Evolutionary conservation across 2,329 filamentous ascomycete genomes (phyloP).

Genomic region (Pseudofabraea citricarpa): DNA sequence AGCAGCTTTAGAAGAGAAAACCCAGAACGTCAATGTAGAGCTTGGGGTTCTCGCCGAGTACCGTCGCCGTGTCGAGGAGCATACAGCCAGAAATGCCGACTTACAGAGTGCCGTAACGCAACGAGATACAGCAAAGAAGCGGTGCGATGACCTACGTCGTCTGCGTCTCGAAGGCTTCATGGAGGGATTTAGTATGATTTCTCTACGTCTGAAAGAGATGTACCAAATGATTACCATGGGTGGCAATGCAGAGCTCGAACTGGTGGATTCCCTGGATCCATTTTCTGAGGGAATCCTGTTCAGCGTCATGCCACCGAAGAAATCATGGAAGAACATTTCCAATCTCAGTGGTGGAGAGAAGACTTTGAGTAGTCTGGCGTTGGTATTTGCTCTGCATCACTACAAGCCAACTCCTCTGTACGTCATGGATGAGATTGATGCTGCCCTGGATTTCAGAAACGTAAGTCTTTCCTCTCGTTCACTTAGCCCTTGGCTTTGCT

Average conservation of each 20-base stretch:
- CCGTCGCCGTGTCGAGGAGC: conserved; percentile 77
- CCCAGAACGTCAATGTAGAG: conserved; percentile 82
- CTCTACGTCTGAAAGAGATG: conserved; percentile 95
- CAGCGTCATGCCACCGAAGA: conserved; percentile 98
- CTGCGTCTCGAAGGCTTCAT: conserved; percentile 94
- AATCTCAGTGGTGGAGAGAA: conserved; percentile 97
- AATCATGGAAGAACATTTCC: conserved; percentile 99
- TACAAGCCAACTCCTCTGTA: conserved; percentile 97
- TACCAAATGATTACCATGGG: conserved; percentile 99
- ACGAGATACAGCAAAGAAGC: conserved; percentile 85
- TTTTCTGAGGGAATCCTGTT: conserved; percentile 97
- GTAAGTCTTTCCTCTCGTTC: conserved; percentile 50
- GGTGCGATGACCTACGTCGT: conserved; percentile 86
- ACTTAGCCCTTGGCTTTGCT: not conserved
- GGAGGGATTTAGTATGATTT: conserved; percentile 94
- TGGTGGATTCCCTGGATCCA: conserved; percentile 92
- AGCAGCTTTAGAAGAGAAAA: conserved; percentile 65
- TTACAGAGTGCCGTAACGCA: conserved; percentile 71
- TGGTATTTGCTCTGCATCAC: conserved; percentile 97
- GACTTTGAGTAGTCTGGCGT: conserved; percentile 84
- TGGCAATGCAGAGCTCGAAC: conserved; percentile 93
- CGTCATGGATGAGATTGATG: conserved; percentile 99
- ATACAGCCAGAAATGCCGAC: conserved; percentile 76
- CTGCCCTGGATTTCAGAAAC: conserved; percentile 94
- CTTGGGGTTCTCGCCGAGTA: conserved; percentile 86